A percentile compares a stretch with the other conserved stretches of the same genome.
Evolutionary conservation across 2,329 filamentous ascomycete genomes (phyloP).

Genomic region (Aspergillus felis): DNA sequence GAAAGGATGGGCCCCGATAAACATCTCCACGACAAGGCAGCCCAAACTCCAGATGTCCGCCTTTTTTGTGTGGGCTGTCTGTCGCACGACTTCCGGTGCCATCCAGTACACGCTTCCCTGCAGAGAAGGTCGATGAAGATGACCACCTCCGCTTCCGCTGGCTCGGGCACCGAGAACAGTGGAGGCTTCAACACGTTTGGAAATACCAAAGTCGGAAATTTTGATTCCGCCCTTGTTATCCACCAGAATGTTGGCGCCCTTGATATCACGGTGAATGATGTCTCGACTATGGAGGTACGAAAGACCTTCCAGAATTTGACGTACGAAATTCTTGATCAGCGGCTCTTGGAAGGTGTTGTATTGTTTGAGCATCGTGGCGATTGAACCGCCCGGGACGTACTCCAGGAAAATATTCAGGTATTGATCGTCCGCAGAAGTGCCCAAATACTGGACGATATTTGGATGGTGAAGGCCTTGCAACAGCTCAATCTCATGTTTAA

Average conservation of each 20-base stretch:
- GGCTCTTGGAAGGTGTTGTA: slow-evolving; percentile 94
- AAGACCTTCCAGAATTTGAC: slow-evolving; percentile 88
- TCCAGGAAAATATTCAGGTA: slow-evolving; percentile 99
- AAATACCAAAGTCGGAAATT: slow-evolving; percentile 98
- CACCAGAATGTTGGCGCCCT: slow-evolving; percentile 96
- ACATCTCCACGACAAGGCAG: slow-evolving; percentile 98
- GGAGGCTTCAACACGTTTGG: slow-evolving; percentile 91
- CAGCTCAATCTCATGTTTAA: slow-evolving; percentile 94
- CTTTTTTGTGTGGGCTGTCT: slow-evolving; percentile 96
- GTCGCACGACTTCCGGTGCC: slow-evolving; percentile 97
- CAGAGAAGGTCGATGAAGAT: slow-evolving; percentile 64
- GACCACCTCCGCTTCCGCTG: slow-evolving; percentile 33
- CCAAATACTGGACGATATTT: slow-evolving; percentile 97
- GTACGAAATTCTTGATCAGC: slow-evolving; percentile 91
- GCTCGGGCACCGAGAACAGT: slow-evolving; percentile 62
- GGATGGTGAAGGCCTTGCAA: slow-evolving; percentile 90
- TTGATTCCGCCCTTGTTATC: slow-evolving; percentile 99
- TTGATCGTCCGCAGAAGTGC: slow-evolving; percentile 84
- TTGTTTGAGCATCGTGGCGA: slow-evolving; percentile 97
- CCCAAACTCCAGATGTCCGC: slow-evolving; percentile 98
- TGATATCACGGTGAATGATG: slow-evolving; percentile 98
- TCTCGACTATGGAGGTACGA: slow-evolving; percentile 91
- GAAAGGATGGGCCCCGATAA: slow-evolving; percentile 93
- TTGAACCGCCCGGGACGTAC: slow-evolving; percentile 94
- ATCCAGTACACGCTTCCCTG: slow-evolving; percentile 99